Conservation (phyloP, 768 basidiomycete genomes). For the Tubosaeta sp. region DNA sequence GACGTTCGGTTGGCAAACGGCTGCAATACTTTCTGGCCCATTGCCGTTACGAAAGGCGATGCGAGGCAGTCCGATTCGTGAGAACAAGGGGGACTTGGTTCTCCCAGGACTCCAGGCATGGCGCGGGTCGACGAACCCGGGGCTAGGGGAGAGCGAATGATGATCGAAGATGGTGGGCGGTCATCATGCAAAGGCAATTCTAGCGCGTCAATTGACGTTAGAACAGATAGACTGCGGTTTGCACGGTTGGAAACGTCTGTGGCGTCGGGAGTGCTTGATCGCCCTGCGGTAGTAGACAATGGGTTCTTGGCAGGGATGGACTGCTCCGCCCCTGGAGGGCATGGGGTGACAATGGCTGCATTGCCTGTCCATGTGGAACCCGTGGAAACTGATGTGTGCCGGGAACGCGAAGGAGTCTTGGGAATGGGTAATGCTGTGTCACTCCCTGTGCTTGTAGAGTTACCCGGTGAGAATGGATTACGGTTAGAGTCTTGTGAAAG, state of each 20-base stretch:
- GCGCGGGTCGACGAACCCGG: neutral
- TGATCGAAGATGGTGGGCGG: conserved; percentile 19
- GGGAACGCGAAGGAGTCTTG: conserved; percentile 19
- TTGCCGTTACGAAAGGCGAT: conserved; percentile 12
- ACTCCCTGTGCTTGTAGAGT: conserved; percentile 2
- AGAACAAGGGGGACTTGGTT: neutral
- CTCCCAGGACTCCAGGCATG: neutral
- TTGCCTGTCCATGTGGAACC: conserved; percentile 15
- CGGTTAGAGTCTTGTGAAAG: conserved; percentile 1
- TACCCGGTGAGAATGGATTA: conserved; percentile 7
- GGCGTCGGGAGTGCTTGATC: neutral
- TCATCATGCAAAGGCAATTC: conserved; percentile 12
- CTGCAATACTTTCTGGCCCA: neutral
- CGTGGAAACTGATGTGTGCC: conserved; percentile 14
- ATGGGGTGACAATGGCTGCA: conserved; percentile 9
- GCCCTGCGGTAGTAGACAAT: neutral
- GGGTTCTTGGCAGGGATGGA: conserved; percentile 3
- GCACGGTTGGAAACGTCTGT: neutral
- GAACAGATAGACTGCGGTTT: conserved; percentile 1
- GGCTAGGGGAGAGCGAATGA: conserved; percentile 16
- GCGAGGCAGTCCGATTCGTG: conserved; percentile 10
- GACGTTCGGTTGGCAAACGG: neutral
- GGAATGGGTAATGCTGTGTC: conserved; percentile 9
- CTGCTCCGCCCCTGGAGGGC: conserved; percentile 3
- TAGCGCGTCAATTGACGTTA: conserved; percentile 11